These are phyloP conservation scores for Naganishia sp. DNA, from an alignment of 1,284 basidiomycete genomes.

Conservation along the genomic window DNA sequence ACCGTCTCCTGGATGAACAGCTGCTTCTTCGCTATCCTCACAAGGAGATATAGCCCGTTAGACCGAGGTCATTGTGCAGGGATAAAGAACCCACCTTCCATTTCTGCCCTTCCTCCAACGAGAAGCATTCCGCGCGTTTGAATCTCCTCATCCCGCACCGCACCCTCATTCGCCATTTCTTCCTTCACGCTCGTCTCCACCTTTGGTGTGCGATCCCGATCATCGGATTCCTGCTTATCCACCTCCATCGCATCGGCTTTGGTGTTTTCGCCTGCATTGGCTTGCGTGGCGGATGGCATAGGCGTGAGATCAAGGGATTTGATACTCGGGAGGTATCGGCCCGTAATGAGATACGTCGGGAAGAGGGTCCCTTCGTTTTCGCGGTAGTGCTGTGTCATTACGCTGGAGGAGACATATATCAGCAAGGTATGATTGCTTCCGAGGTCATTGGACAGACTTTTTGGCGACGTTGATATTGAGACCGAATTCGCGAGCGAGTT, in stretches of 20 bases:
- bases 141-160: slow-evolving; percentile 17
- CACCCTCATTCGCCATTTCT: neutral
- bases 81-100: slow-evolving; percentile 14
- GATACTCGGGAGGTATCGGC: slow-evolving; percentile 21
- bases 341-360: slow-evolving; percentile 31
- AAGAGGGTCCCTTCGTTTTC: slow-evolving; percentile 17
- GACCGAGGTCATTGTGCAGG: neutral
- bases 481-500: slow-evolving; percentile 25
- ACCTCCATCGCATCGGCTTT: slow-evolving; percentile 1
- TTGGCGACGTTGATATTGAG: slow-evolving; percentile 31
- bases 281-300: slow-evolving; percentile 10
- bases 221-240: neutral
- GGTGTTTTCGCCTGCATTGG: neutral
- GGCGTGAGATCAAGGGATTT: slow-evolving; percentile 9
- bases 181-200: slow-evolving; percentile 6
- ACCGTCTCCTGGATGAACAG: slow-evolving; percentile 20
- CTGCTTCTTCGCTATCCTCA: slow-evolving; percentile 10
- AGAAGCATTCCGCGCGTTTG: slow-evolving; percentile 25
- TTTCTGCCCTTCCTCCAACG: slow-evolving; percentile 20
- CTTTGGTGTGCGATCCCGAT: slow-evolving; percentile 1
- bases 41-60: neutral
- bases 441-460: slow-evolving; percentile 7
- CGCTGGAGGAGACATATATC: neutral
- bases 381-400: slow-evolving; percentile 20
- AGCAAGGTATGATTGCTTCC: neutral